Percentiles rank a stretch among this genome's conserved stretches.
Conservation (phyloP, 352 stramenopile genomes). For the Phytophthora quininea region DNA sequence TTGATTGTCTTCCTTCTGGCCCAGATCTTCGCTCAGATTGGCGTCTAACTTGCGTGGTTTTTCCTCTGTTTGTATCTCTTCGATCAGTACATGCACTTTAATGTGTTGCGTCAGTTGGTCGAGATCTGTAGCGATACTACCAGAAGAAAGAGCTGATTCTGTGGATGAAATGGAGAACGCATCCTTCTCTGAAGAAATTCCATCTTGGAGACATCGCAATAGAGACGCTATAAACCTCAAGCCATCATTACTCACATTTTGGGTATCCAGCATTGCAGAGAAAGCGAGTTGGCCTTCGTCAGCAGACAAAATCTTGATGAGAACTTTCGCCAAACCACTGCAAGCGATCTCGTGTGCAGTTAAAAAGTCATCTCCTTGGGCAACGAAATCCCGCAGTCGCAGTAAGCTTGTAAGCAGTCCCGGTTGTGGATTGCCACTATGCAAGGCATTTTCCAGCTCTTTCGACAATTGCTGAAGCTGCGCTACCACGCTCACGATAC, state of each 20-base stretch:
- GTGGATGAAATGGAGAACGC: conserved; percentile 40
- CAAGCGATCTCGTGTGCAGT: conserved; percentile 68
- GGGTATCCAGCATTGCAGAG: conserved; percentile 32
- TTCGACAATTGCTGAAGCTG: conserved; percentile 40
- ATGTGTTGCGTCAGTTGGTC: conserved; percentile 75
- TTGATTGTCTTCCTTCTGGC: conserved; percentile 24
- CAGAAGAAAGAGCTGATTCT: conserved; percentile 28
- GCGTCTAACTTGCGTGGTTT: too few species aligned
- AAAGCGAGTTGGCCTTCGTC: conserved; percentile 43
- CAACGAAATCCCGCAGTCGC: conserved; percentile 29
- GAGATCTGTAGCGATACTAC: conserved; percentile 53
- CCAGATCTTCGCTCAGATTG: too few species aligned
- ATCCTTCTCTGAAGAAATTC: conserved; percentile 70
- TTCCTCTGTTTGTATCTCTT: conserved; percentile 35
- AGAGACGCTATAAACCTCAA: conserved; percentile 36
- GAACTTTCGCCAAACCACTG: conserved; percentile 55
- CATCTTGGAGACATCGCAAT: conserved; percentile 56
- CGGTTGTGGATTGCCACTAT: too few species aligned
- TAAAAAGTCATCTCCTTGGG: conserved; percentile 36
- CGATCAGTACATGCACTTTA: conserved; percentile 72
- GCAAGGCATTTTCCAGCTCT: conserved; percentile 27
- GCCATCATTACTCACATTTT: conserved; percentile 10
- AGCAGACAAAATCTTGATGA: conserved; percentile 42
- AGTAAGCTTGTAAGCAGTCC: conserved; percentile 29
- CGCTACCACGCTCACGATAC: conserved; percentile 33